A percentile compares a stretch with the other conserved stretches of the same genome.
Evolutionary conservation across 176 grass and related monocot genomes (phyloP).

Genomic region (Carex kokanica): DNA sequence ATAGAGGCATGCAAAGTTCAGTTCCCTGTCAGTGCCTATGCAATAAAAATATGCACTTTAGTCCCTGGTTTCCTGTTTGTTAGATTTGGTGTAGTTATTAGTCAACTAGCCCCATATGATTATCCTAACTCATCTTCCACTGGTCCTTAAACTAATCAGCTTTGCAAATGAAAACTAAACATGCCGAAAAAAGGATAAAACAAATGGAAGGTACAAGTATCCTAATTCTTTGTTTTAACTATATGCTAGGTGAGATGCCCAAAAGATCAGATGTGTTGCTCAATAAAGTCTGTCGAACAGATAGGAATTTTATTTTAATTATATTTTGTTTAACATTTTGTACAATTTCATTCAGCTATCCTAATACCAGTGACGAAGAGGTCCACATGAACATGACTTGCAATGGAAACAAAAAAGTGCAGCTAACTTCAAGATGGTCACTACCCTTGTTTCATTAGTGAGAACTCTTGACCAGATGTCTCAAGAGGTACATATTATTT

Average conservation of each 20-base stretch:
- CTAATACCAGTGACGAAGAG: slow-evolving; percentile 54
- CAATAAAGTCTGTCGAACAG: not conserved
- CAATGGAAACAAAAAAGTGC: slow-evolving; percentile 68
- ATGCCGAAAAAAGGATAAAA: not conserved
- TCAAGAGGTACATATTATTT: too few relatives aligned
- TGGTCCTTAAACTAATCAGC: not conserved
- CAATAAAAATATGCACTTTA: too few relatives aligned
- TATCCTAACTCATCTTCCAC: not conserved
- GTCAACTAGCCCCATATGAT: not conserved
- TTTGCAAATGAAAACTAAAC: slow-evolving; percentile 2
- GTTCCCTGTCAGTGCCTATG: too few relatives aligned
- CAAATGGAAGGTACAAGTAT: not conserved
- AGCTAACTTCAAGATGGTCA: slow-evolving; percentile 44
- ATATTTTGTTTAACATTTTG: not conserved
- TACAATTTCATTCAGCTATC: slow-evolving; percentile 92
- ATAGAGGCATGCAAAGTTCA: too few relatives aligned
- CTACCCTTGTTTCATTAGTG: too few relatives aligned
- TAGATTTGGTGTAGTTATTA: too few relatives aligned
- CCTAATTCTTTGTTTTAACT: not conserved
- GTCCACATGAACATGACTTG: slow-evolving; percentile 84
- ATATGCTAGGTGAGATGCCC: not conserved
- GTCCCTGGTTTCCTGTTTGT: too few relatives aligned
- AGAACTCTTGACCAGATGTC: too few relatives aligned
- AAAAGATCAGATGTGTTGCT: not conserved
- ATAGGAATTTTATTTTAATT: not conserved